Evolutionary conservation across 768 basidiomycete genomes (phyloP), one percentile per base, ranked within the genome.

Genomic region (Macrolepiota dolichaula): DNA sequence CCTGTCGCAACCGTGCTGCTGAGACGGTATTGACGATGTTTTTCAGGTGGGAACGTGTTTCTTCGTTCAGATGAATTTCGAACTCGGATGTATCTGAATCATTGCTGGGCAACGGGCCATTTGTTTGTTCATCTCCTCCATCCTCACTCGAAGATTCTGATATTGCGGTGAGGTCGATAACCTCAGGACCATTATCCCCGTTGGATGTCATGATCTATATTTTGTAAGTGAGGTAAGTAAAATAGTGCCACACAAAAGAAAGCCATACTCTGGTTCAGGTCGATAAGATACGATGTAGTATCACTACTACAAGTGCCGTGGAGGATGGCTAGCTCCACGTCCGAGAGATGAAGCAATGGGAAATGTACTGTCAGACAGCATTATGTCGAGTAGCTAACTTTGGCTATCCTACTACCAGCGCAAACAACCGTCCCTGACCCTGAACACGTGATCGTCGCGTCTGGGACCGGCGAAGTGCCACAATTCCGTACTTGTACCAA

Each of bases 121-220:
- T 61, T 35, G 69, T 66, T 17, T 61, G 64, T 17, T 67, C 66
- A 24, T 65, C 65, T 11, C 64, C 65, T 17, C 67, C 68, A 19
- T 67, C 67, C 25, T 70, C 72, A 24, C 70, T 59, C 11, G 69
- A 66, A 17, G 73, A 76, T 17, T 76, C 75, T 35, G 76, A 72
- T 40, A 77, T 68, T 15, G 71, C 73, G 17, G 80, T 81, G 62
- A 81, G 67, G 70, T 81, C 80, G 64, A 81, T 81, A 51, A 81
- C 67, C 68, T 77, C 76, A 52, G 69, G 67, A 61, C 67, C 69
- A 42, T 60, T 64, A 55, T 55, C 35, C 44, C 46, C 49, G 65
- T 64, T 61, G 63, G 62, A 66, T 63, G 59, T 59, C 62, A 71
- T 73, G 64, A 65, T 68, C 70, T 71, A 46, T 15, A 12, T n/a